These are phyloP conservation scores for Bretschneidera sinensis DNA, from an alignment of 345 rosid species.

Conservation along the genomic window DNA sequence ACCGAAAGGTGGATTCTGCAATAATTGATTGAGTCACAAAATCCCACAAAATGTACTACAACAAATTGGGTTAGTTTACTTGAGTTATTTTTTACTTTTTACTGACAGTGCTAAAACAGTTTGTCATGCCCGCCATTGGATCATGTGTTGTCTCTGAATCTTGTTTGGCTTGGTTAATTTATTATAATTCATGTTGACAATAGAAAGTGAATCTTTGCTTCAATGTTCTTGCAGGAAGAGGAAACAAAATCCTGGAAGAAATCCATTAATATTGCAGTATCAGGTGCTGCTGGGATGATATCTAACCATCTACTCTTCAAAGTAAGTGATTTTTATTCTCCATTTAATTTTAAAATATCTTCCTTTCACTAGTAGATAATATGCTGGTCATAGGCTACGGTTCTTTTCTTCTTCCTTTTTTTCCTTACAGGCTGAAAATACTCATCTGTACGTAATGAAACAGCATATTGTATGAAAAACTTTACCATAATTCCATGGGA, in stretches of 20 bases:
- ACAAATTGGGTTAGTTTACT: neutral
- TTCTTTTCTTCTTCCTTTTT: constrained; percentile 8
- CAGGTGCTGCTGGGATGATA: constrained; percentile 98
- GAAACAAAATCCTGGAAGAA: constrained; percentile 94
- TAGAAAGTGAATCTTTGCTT: neutral
- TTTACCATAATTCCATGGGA: neutral
- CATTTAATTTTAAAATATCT: neutral
- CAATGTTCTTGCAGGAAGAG: constrained; percentile 56
- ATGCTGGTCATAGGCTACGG: constrained; percentile 5
- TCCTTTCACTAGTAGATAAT: neutral
- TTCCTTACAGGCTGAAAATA: neutral
- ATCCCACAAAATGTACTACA: too few species aligned
- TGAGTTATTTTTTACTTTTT: neutral
- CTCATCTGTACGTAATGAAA: too few species aligned
- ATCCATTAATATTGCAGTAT: constrained; percentile 65
- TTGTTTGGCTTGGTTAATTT: constrained; percentile 1
- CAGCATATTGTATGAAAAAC: too few species aligned
- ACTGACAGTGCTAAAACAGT: neutral
- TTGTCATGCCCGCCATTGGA: neutral
- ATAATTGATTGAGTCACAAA: too few species aligned
- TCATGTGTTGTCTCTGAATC: neutral
- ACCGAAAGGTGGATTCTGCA: too few species aligned
- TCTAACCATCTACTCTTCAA: constrained; percentile 95
- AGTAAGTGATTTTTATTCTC: constrained; percentile 49
- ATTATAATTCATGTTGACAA: neutral